Percentiles rank a stretch among this genome's conserved stretches.
These are phyloP conservation scores for Cucurbita pepo DNA, from an alignment of 306 rosid species.

Conservation along the genomic window DNA sequence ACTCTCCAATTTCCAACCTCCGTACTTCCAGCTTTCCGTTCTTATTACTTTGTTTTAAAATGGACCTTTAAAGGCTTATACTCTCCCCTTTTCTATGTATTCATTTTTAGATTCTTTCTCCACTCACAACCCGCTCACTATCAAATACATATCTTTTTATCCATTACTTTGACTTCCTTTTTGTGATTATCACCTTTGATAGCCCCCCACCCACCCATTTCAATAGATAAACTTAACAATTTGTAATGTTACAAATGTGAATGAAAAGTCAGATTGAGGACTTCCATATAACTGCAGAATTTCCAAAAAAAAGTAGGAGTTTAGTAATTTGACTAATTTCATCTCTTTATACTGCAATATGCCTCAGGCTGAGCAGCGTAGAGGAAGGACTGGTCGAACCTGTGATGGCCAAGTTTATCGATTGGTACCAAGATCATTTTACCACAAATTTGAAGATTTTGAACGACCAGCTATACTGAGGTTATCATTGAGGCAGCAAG, in stretches of 20 bases:
- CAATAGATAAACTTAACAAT: not conserved
- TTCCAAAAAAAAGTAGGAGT: not conserved
- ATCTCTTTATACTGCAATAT: constrained; percentile 6
- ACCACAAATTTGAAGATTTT: constrained; percentile 30
- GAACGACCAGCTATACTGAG: constrained; percentile 59
- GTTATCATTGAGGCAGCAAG: constrained; percentile 70
- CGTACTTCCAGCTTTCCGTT: not conserved
- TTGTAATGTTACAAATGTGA: not conserved
- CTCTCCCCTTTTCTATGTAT: not conserved
- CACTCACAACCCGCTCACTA: not conserved
- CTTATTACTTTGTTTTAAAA: not conserved
- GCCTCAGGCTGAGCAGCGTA: constrained; percentile 72
- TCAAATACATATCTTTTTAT: not conserved
- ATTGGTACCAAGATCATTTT: constrained; percentile 59
- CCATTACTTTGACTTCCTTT: not conserved
- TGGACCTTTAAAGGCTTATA: not conserved
- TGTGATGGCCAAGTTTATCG: constrained; percentile 84
- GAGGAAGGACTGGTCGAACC: constrained; percentile 91
- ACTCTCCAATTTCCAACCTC: not conserved
- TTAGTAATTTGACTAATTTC: not conserved
- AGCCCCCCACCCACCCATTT: not conserved
- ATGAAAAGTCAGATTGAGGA: not conserved
- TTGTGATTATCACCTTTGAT: not conserved
- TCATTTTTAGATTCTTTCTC: not conserved
- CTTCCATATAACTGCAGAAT: not conserved